These are phyloP conservation scores for Achlya hypogyna DNA, from an alignment of 352 stramenopile genomes.

Conservation along the genomic window DNA sequence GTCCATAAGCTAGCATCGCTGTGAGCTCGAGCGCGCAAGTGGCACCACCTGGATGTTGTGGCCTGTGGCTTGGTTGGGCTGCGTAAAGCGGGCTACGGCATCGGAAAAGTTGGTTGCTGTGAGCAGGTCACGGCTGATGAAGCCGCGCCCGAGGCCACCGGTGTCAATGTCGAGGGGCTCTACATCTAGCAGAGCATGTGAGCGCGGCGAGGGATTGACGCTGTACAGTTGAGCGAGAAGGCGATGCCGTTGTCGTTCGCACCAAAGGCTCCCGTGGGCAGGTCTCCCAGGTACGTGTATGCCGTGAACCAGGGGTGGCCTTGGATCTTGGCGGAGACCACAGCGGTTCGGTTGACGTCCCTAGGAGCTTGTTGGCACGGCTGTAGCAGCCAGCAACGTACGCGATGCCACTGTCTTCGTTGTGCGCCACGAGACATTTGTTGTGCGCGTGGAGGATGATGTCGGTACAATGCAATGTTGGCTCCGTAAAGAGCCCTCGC, in stretches of 20 bases:
- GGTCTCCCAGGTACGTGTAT: constrained; percentile 62
- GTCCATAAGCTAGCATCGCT: constrained; percentile 41
- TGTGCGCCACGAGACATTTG: constrained; percentile 52
- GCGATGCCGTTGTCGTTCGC: constrained; percentile 58
- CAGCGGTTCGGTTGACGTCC: constrained; percentile 55
- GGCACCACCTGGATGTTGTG: constrained; percentile 51
- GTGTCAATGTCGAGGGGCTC: constrained; percentile 48
- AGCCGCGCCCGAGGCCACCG: constrained; percentile 53
- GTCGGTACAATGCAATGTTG: constrained; percentile 47
- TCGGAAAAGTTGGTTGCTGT: constrained; percentile 32
- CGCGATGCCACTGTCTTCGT: constrained; percentile 44
- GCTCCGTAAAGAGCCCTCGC: background rate
- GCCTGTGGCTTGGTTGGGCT: constrained; percentile 39
- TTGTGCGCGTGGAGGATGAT: constrained; percentile 40
- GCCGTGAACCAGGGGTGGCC: constrained; percentile 47
- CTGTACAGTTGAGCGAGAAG: constrained; percentile 75
- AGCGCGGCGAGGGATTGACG: background rate
- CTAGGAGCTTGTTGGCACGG: background rate
- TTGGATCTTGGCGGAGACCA: constrained; percentile 50
- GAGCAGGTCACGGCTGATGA: constrained; percentile 58
- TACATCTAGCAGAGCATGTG: constrained; percentile 32
- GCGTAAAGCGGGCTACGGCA: constrained; percentile 44
- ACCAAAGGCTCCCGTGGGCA: constrained; percentile 60
- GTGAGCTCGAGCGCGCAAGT: background rate
- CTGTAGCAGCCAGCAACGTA: background rate